Evolutionary conservation across 345 rosid species (phyloP), one percentile per base, ranked within the genome.

Genomic region (Heritiera fomes): DNA sequence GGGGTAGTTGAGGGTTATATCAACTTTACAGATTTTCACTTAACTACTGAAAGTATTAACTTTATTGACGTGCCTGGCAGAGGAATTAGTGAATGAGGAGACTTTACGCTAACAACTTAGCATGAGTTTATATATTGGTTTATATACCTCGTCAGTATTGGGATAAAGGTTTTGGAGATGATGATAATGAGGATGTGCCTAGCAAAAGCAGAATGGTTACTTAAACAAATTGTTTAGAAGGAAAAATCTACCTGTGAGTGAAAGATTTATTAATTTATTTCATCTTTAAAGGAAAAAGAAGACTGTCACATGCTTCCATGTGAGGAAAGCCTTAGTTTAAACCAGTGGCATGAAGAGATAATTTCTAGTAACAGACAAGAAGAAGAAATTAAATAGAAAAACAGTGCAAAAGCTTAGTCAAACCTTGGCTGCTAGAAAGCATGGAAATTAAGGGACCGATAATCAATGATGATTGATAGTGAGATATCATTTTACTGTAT

Each of bases 291-390:
- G 14, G 34, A 6, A 17, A 23, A 30, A 66, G 18, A 6, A 40
- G 10, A 65, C 17, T 32, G 38, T 34, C 38, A 34, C 83, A 80
- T 80, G 86, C 69, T 28, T 50, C 76, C 83, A 80, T 77, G 81
- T 80, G 81, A 78, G 64, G 13, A 63, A 60, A 75, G 55, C 59
- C 71, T 34, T 34, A 34, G 38, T 40, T 59, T 64, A 73, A 38
- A 72, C 11, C 67, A 64, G 34, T 49, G 9, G 15, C 8, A 32
- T 62, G 5, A 62, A 1, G n/a, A 17, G 32, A 18, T 30, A 28
- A 6, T 65, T 65, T 65, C 2, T 17, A 66, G 11, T 7, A 66
- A 41, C 32, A 69, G 73, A 68, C 55, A 46, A 68, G 23, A 20
- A 9, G 5, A 20, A 43, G 32, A 43, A 18, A 40, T 15, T 40